Conservation (phyloP, 805 yeast species). For the Zygosaccharomyces bailii region DNA sequence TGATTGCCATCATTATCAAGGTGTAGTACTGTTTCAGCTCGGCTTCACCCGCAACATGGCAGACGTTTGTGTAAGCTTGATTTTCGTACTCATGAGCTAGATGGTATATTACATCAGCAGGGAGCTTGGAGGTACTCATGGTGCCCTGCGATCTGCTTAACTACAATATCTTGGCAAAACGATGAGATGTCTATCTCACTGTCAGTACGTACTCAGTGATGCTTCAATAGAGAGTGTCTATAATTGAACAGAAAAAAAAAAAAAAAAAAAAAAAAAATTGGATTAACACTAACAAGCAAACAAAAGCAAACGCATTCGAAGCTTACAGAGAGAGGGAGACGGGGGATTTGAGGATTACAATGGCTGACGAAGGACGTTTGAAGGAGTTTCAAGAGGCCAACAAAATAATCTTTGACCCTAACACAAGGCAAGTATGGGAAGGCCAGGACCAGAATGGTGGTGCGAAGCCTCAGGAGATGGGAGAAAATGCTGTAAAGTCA, state of each 20-base stretch:
- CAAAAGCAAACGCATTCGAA: too few species aligned
- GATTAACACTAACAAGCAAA: background rate
- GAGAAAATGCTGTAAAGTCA: slow-evolving; percentile 9
- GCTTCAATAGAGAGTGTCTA: background rate
- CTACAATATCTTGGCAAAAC: background rate
- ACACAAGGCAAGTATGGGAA: slow-evolving; percentile 39
- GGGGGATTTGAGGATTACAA: slow-evolving; percentile 11
- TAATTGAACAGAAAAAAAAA: slow-evolving; percentile 3
- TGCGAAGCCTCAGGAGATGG: slow-evolving; percentile 6
- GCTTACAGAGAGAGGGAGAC: background rate
- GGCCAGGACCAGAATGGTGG: slow-evolving; percentile 23
- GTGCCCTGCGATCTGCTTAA: background rate
- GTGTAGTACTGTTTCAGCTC: slow-evolving; percentile 35
- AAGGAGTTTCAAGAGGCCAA: slow-evolving; percentile 37
- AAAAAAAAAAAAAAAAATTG: background rate
- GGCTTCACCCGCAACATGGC: slow-evolving; percentile 18
- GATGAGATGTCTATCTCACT: background rate
- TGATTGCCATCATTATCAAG: slow-evolving; percentile 31
- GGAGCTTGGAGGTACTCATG: slow-evolving; percentile 9
- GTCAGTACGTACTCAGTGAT: slow-evolving; percentile 1
- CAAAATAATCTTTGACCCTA: slow-evolving; percentile 36
- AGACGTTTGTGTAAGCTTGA: slow-evolving; percentile 23
- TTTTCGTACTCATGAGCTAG: slow-evolving; percentile 28
- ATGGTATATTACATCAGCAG: slow-evolving; percentile 16
- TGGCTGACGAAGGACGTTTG: slow-evolving; percentile 35